Base-by-base conservation (phyloP, 2,329 filamentous ascomycete species). In the Trichoderma sp. region DNA sequence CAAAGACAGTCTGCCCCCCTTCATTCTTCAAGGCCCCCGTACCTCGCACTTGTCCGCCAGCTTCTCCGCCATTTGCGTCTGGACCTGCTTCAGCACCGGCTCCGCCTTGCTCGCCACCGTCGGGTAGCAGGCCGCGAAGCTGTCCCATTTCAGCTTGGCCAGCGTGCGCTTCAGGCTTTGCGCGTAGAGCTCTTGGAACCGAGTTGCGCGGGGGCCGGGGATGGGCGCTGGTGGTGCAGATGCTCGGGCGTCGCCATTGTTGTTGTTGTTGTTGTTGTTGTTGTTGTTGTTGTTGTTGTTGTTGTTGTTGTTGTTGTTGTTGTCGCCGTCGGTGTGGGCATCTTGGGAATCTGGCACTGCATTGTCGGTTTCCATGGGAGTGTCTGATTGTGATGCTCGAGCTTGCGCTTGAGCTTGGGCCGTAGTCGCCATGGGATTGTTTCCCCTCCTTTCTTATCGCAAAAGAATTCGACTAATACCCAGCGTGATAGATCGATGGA, bases 91-190 rank as follows among this genome's bases (percentile, higher is more conserved):
- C 73, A 90, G 80, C 46, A 85, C 82, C 8, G 77, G 79, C 28
- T 85, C 85, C 24, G 86, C 83, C 70, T 81, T 79, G 49, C 78
- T 75, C 21, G 86, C 83, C n/a, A 89, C 81, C 24, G 85, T 87
- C 54, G 88, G 88, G 76, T 88, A 90, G 78, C 88, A 90, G 2
- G 84, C 81, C 2, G 84, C 84, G 73, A 90, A 85, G 76, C 87
- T 87, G 59, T 84, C 81, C 79, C 83, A 87, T 71, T 79, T 83
- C 66, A 90, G 81, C 74, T 86, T 84, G 72, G 77, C 80, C 37
- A 90, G 82, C 2, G 88, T 89, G 72, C 83, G 83, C 56, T 77
- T 72, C 28, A 90, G 82, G 32, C 83, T 83, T 68, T 81, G 78
- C 66, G 81, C 80, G 75, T 88, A 89, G 39, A 89, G 80, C 66